Percentiles rank a stretch among this genome's conserved stretches.
These are phyloP conservation scores for Fusarium sp. DNA, from an alignment of 2,329 filamentous ascomycete species.

Conservation along the genomic window DNA sequence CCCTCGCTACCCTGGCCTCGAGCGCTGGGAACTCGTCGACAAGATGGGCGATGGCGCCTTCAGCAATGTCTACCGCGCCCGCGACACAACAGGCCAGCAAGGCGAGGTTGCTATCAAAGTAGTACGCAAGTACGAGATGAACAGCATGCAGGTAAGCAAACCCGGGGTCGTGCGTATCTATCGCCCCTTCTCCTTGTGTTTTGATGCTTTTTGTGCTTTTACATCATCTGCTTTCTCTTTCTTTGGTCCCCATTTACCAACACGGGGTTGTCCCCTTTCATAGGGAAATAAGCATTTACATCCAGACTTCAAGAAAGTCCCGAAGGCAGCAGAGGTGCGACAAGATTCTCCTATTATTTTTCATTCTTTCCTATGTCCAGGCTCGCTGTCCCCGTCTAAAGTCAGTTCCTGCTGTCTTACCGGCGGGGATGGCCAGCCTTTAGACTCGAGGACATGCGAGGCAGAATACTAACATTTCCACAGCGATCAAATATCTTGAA, in stretches of 20 bases:
- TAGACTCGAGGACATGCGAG: constrained; percentile 31
- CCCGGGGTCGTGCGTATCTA: constrained; percentile 42
- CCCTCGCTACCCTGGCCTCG: constrained; percentile 68
- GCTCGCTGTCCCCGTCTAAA: constrained; percentile 43
- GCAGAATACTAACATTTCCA: constrained; percentile 48
- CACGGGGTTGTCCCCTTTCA: constrained; percentile 57
- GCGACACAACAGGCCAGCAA: constrained; percentile 77
- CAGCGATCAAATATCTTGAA: constrained; percentile 98
- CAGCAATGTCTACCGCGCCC: constrained; percentile 96
- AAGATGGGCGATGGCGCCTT: constrained; percentile 99
- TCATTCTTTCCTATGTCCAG: constrained; percentile 20
- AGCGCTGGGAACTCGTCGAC: constrained; percentile 84
- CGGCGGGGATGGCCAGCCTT: constrained; percentile 37
- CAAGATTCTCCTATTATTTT: constrained; percentile 57
- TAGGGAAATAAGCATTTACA: constrained; percentile 95
- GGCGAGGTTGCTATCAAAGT: constrained; percentile 97
- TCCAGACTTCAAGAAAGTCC: constrained; percentile 95
- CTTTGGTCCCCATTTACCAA: constrained; percentile 64
- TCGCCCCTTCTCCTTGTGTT: constrained; percentile 44
- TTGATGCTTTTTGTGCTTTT: constrained; percentile 21
- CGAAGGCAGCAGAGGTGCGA: constrained; percentile 97
- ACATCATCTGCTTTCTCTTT: constrained; percentile 28
- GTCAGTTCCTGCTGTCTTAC: constrained; percentile 40
- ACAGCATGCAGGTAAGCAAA: constrained; percentile 92
- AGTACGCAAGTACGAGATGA: constrained; percentile 99